Conservation (phyloP, 2,329 filamentous ascomycete species). For the Xylaria sp. region DNA sequence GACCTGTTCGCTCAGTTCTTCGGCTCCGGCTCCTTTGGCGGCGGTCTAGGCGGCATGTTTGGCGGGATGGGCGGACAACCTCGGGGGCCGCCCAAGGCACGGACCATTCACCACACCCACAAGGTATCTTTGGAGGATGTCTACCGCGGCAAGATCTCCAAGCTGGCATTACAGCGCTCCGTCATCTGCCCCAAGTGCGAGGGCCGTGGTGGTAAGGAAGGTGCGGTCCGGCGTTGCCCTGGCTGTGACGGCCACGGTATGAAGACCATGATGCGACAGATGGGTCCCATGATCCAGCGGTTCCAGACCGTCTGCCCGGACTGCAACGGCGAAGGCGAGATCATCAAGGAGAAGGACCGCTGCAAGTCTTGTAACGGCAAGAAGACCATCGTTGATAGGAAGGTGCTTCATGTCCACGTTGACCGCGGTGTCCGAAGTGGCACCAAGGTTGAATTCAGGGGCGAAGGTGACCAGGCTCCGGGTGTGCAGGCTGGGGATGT, state of each 20-base stretch:
- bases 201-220: constrained; percentile 93
- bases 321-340: constrained; percentile 96
- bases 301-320: constrained; percentile 99
- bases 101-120: constrained; percentile 97
- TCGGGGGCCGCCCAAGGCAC: constrained; percentile 81
- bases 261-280: constrained; percentile 99
- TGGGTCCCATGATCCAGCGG: constrained; percentile 99
- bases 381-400: constrained; percentile 97
- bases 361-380: constrained; percentile 97
- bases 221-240: constrained; percentile 89
- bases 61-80: constrained; percentile 75
- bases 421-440: constrained; percentile 92
- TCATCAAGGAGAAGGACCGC: constrained; percentile 93
- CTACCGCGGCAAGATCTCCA: constrained; percentile 96
- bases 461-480: constrained; percentile 94
- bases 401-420: constrained; percentile 97
- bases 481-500: constrained; percentile 94
- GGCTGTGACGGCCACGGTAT: constrained; percentile 94
- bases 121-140: constrained; percentile 98
- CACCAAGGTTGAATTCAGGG: constrained; percentile 95
- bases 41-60: constrained; percentile 79
- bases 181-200: constrained; percentile 96
- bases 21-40: constrained; percentile 70
- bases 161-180: constrained; percentile 94
- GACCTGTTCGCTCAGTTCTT: constrained; percentile 98